phyloP scores from a whole-genome alignment of 2,329 filamentous ascomycete genomes.

The Kalmusia sp. region DNA sequence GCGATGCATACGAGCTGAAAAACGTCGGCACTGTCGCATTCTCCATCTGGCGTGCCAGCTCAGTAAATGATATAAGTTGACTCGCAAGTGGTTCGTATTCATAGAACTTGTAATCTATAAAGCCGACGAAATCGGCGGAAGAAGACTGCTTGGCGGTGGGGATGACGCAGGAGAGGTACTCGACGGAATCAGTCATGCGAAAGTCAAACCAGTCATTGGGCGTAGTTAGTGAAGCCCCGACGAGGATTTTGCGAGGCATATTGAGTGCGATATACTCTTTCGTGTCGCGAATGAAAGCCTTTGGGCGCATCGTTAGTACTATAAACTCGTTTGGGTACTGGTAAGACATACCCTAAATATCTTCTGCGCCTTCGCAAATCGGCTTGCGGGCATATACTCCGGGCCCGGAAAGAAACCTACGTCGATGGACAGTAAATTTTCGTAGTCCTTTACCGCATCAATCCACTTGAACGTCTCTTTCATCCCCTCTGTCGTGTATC shows the following conservation, averaged over 20 bases:
- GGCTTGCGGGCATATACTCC: not conserved
- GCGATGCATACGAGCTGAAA: too few species aligned
- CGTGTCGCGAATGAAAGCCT: constrained; percentile 18
- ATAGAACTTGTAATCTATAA: too few species aligned
- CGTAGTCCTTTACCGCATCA: constrained; percentile 22
- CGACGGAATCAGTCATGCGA: too few species aligned
- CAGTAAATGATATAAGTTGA: too few species aligned
- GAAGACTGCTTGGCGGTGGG: too few species aligned
- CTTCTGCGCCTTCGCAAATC: constrained; percentile 19
- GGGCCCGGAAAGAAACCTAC: constrained; percentile 9
- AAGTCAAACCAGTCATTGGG: too few species aligned
- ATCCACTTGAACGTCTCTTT: constrained; percentile 14
- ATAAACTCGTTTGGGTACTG: not conserved
- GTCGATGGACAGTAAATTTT: constrained; percentile 17
- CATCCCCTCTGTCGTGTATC: constrained; percentile 12
- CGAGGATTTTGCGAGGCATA: constrained; percentile 13
- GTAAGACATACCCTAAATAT: constrained; percentile 12
- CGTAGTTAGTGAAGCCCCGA: constrained; percentile 11
- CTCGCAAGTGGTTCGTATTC: too few species aligned
- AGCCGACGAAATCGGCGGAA: too few species aligned
- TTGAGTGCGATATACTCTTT: constrained; percentile 17
- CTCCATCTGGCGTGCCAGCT: too few species aligned
- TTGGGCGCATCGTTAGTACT: not conserved
- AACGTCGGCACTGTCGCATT: too few species aligned
- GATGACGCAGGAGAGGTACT: too few species aligned